phyloP scores from a whole-genome alignment of 2,329 filamentous ascomycete genomes.

The Drechslerella coelobrocha region DNA sequence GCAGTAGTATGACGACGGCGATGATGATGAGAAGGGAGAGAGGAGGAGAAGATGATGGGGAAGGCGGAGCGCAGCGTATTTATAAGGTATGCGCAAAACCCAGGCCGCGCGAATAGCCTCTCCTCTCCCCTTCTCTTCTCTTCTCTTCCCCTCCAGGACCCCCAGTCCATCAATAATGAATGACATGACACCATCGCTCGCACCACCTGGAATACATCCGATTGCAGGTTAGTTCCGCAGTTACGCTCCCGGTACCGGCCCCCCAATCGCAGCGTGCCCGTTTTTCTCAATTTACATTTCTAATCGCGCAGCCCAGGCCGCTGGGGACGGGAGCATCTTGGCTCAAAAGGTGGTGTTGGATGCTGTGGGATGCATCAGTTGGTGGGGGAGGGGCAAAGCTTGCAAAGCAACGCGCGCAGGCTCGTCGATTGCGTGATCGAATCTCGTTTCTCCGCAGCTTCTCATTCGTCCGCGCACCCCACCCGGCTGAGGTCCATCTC shows the following conservation, averaged over 20 bases:
- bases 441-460: not conserved
- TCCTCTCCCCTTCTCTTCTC: no score
- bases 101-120: no score
- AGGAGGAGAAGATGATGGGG: conserved; percentile 43
- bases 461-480: not conserved
- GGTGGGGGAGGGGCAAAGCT: not conserved
- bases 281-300: not conserved
- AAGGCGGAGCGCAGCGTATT: conserved; percentile 1
- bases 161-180: no score
- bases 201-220: not conserved
- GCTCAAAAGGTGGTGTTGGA: no score
- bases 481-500: not conserved
- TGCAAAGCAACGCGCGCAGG: not conserved
- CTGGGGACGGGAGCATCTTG: no score
- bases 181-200: conserved; percentile 1
- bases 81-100: not conserved
- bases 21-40: conserved; percentile 40
- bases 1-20: conserved; percentile 12
- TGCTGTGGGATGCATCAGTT: no score
- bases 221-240: not conserved
- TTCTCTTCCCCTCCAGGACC: no score
- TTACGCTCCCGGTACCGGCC: not conserved
- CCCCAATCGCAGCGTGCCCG: no score
- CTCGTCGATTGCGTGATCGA: not conserved
- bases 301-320: not conserved